Evolutionary conservation across 75 land plant species (phyloP), one percentile per base, ranked within the genome.

Genomic region (Pinus tabuliformis): DNA sequence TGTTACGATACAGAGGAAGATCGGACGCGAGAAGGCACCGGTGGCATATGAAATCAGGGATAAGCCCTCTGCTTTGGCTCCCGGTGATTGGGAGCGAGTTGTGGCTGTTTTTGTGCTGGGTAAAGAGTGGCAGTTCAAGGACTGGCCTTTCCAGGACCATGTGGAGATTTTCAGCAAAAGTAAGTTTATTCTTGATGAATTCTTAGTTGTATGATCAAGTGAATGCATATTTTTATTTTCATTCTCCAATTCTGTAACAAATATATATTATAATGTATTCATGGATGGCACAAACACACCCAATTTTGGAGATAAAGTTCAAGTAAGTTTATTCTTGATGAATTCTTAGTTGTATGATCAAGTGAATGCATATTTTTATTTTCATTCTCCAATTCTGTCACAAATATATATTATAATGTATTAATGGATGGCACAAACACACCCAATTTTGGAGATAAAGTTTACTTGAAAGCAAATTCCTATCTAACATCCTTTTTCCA

Each of bases 81-180:
- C 87, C 58, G 78, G 75, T 56, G 88, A 86, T 61, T 86, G 88
- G 88, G 88, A 86, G 30, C 87, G 88, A 6, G 88, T 86, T 45
- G 80, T 75, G 54, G 87, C 88, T 14, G 75, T 81, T 21, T 84
- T 86, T 78, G 88, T 86, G 16, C 83, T 86, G 30, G 88, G 88
- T 18, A 86, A 86, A 74, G 87, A 84, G 42, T 86, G 88, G 88
- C 88, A 86, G 72, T 86, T 86, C 75, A 86, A 86, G 73, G 88
- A 78, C 56, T 86, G 83, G 80, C 88, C 88, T 18, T 84, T 81
- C 57, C 78, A 81, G 45, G 83, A 81, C 26, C 88, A 76, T 4
- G 83, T 85, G 18, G 88, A 86, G 72, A 84, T 85, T 26, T 86
- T 86, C 70, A 86, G 73, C 75, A 84, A 85, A 65, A 81, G 88